Base-by-base conservation (phyloP, 225 moss, liverwort and hornwort genomes). In the Sphagnum tenellum region DNA sequence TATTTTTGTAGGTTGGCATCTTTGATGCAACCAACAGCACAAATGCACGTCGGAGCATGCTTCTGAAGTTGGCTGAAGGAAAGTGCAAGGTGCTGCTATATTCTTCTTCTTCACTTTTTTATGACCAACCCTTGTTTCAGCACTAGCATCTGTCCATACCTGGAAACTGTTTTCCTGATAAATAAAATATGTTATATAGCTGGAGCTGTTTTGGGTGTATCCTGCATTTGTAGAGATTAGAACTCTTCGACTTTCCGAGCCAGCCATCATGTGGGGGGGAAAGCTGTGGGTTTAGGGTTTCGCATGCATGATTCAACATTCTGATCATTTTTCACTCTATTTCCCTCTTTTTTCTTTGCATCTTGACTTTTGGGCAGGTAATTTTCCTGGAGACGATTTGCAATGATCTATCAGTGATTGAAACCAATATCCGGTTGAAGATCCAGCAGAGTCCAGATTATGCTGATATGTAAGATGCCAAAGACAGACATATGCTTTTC, bases 21-120 rank as follows among this genome's bases (percentile, higher is more conserved):
- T 98, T 98, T 79, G 96, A 98, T 80, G 96, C 96, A 61, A 98
- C 96, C n/a, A 98, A 98, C 75, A 98, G 90, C 70, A 98, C 96
- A 60, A 87, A 53, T 45, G 87, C 90, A 51, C 81, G 96, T 59
- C 85, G 96, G 66, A 82, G 87, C 45, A 55, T 98, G 83, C 93
- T 98, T 65, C 77, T 98, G 69, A 87, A 78, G 67, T 56, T 93
- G 85, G 86, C 96, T 44, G 96, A 98, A 75, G 96, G 93, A 56
- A 98, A 93, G 71, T 98, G 96, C 93, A 98, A 92, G 93, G 96
- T 98, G 71, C 65, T 29, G 29, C 29, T 29, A 29, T 29, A 29
- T 29, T 29, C 29, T 29, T 29, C 29, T 29, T 29, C 29, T 29
- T 29, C 29, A 29, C 29, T 29, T 29, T 29, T 29, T 29, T 29